Evolutionary conservation across 2,329 filamentous ascomycete species (phyloP).

Genomic region (Fusarium nanum): DNA sequence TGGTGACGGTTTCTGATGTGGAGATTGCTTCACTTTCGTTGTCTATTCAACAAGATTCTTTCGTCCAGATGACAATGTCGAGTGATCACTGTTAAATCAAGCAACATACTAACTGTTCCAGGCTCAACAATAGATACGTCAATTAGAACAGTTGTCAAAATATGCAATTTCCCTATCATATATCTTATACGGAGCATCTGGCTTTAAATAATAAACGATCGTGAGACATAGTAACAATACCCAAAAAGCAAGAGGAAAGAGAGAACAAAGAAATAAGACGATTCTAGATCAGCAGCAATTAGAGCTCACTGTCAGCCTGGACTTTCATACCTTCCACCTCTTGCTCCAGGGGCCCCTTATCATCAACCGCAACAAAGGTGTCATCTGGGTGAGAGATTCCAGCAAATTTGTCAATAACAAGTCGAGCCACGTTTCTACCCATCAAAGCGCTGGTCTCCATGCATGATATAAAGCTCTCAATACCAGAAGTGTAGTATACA

Average conservation of each 20-base stretch:
- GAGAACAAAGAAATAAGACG: not conserved
- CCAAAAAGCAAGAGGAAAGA: not conserved
- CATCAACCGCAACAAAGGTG: not conserved
- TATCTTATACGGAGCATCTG: not conserved
- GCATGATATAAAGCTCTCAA: slow-evolving; percentile 94
- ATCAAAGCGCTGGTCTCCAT: slow-evolving; percentile 97
- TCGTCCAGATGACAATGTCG: not conserved
- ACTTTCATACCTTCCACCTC: slow-evolving; percentile 14
- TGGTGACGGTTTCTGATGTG: not conserved
- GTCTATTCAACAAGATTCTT: not conserved
- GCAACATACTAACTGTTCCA: not conserved
- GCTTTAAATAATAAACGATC: not conserved
- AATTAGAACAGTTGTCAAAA: not conserved
- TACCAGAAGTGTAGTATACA: slow-evolving; percentile 78
- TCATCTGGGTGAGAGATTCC: slow-evolving; percentile 36
- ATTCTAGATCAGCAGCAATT: slow-evolving; percentile 1
- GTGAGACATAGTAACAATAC: not conserved
- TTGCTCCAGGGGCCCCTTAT: slow-evolving; percentile 3
- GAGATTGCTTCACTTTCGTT: not conserved
- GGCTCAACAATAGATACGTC: not conserved
- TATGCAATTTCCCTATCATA: not conserved
- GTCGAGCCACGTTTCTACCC: slow-evolving; percentile 83
- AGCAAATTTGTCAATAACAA: slow-evolving; percentile 72
- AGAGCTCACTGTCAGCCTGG: slow-evolving; percentile 32
- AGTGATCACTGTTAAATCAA: not conserved